Percentiles rank a stretch among this genome's conserved stretches.
phyloP scores from a whole-genome alignment of 2,329 filamentous ascomycete species.

The Claviceps sorghi region DNA sequence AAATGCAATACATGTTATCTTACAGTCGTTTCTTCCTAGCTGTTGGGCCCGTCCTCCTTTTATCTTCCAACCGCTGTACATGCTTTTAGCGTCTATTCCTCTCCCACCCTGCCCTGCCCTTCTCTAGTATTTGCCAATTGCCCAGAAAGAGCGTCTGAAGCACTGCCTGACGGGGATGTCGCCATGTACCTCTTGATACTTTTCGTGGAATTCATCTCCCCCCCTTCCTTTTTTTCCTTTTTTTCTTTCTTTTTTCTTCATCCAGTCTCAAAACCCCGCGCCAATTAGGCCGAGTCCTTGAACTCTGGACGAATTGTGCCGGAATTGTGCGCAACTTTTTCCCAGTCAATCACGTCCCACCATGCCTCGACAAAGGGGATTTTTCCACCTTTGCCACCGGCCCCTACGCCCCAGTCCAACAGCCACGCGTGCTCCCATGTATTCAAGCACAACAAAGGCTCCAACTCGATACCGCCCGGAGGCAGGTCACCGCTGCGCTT shows the following conservation, averaged over 20 bases:
- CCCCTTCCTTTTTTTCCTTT: too few relatives aligned
- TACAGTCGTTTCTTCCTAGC: conserved; percentile 5
- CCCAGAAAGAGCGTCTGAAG: background rate
- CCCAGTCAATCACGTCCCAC: conserved; percentile 86
- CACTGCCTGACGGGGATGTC: background rate
- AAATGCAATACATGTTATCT: conserved; percentile 1
- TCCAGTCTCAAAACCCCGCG: background rate
- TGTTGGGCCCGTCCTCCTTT: too few relatives aligned
- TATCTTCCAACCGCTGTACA: background rate
- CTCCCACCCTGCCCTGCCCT: background rate
- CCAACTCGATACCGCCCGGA: conserved; percentile 52
- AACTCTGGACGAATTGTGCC: conserved; percentile 21
- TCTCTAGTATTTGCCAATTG: too few relatives aligned
- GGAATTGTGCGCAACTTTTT: conserved; percentile 41
- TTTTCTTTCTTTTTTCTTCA: background rate
- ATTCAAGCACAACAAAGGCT: conserved; percentile 78
- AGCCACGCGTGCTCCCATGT: conserved; percentile 95
- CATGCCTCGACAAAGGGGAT: conserved; percentile 58
- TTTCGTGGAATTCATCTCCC: too few relatives aligned
- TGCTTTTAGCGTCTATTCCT: background rate
- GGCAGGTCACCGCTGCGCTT: conserved; percentile 26
- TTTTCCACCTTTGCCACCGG: conserved; percentile 55
- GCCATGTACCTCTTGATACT: background rate
- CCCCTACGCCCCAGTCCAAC: conserved; percentile 55
- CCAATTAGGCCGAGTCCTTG: conserved; percentile 11